phyloP scores from a whole-genome alignment of 1,139 yeast genomes.

The Lodderomyces margitis region DNA sequence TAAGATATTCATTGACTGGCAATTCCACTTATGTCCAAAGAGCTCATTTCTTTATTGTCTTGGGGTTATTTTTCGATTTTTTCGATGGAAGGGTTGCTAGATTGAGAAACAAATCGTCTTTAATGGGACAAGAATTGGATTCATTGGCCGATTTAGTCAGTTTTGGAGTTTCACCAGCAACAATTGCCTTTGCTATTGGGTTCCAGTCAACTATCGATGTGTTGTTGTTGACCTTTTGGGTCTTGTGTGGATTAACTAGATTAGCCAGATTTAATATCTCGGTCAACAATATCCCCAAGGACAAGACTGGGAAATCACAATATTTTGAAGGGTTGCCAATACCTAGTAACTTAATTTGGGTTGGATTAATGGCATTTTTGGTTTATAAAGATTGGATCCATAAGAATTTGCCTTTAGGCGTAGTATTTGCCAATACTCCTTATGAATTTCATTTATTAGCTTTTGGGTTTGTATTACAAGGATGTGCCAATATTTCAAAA shows the following conservation, averaged over 20 bases:
- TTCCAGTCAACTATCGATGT: constrained; percentile 82
- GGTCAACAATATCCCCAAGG: constrained; percentile 89
- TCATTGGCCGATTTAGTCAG: constrained; percentile 92
- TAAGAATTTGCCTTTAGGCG: constrained; percentile 65
- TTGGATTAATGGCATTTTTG: constrained; percentile 65
- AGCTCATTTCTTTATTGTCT: constrained; percentile 82
- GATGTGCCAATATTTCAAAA: constrained; percentile 90
- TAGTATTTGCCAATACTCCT: constrained; percentile 48
- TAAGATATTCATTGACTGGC: constrained; percentile 72
- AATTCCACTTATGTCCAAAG: constrained; percentile 73
- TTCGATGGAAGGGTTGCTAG: constrained; percentile 97
- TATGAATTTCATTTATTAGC: constrained; percentile 76
- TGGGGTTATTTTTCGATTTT: constrained; percentile 92
- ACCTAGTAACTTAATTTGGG: constrained; percentile 81
- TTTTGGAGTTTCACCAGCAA: constrained; percentile 91
- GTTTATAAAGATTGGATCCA: constrained; percentile 50
- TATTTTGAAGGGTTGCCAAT: constrained; percentile 94
- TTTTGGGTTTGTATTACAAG: constrained; percentile 67
- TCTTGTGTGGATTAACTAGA: constrained; percentile 89
- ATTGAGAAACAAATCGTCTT: constrained; percentile 83
- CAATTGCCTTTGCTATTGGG: constrained; percentile 89
- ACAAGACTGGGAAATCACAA: constrained; percentile 73
- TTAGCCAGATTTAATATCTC: constrained; percentile 94
- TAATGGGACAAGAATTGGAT: constrained; percentile 97
- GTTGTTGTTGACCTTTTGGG: constrained; percentile 75